Evolutionary conservation across 768 basidiomycete genomes (phyloP).

Genomic region (Serendipita indica): DNA sequence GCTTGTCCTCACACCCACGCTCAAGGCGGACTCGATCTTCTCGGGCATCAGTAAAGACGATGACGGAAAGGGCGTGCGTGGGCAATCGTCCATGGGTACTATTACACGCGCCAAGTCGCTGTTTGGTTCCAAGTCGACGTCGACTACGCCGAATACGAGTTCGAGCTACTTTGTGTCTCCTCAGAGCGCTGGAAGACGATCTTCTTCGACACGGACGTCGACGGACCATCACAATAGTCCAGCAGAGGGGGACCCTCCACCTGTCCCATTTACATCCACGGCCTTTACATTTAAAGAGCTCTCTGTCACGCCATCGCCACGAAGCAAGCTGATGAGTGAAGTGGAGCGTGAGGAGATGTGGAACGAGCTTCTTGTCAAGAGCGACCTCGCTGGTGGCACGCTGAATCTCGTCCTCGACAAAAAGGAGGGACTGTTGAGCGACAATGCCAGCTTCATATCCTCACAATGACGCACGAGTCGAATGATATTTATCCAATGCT

Average conservation of each 20-base stretch:
- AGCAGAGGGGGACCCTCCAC: neutral
- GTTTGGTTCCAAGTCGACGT: neutral
- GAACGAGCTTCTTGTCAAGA: neutral
- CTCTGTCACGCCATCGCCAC: neutral
- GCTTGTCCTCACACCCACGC: neutral
- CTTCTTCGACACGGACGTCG: neutral
- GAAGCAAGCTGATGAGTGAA: neutral
- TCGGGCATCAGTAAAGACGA: neutral
- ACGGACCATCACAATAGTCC: neutral
- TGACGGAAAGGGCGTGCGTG: neutral
- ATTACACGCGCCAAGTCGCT: neutral
- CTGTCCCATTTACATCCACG: conserved; percentile 6
- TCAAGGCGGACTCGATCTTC: neutral
- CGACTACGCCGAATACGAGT: neutral
- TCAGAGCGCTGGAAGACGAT: neutral
- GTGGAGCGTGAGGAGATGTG: neutral
- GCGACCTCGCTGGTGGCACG: conserved; percentile 1
- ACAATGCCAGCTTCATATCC: neutral
- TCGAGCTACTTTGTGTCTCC: neutral
- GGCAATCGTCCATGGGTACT: neutral
- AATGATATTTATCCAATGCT: conserved; percentile 8
- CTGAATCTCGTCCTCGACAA: neutral
- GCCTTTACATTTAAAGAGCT: conserved; percentile 5
- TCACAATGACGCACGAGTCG: neutral
- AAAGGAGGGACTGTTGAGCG: conserved; percentile 6